Evolutionary conservation across 805 yeast genomes (phyloP).

Genomic region (Metschnikowia sp.): DNA sequence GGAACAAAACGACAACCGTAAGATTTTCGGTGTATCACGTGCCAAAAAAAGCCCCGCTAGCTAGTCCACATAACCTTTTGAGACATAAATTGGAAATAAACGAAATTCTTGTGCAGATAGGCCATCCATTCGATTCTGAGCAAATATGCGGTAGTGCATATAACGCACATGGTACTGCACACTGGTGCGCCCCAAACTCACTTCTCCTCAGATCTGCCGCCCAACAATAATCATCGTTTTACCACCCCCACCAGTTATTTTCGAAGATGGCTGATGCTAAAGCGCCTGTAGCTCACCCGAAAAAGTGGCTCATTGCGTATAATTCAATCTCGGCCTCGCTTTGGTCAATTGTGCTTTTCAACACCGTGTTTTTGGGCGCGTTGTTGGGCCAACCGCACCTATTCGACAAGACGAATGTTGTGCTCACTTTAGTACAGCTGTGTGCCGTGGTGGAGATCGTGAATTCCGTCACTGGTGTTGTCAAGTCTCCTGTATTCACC

Average conservation of each 20-base stretch:
- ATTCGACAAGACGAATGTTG: constrained; percentile 54
- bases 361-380: constrained; percentile 32
- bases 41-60: too few relatives aligned
- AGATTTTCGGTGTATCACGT: too few relatives aligned
- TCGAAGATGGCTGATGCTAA: neutral
- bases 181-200: neutral
- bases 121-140: too few relatives aligned
- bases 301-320: constrained; percentile 40
- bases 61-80: too few relatives aligned
- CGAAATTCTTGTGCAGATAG: too few relatives aligned
- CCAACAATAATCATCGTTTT: neutral
- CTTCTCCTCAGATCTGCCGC: too few relatives aligned
- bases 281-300: constrained; percentile 17
- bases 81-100: too few relatives aligned
- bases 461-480: constrained; percentile 76
- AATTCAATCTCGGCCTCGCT: constrained; percentile 41
- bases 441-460: constrained; percentile 77
- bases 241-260: neutral
- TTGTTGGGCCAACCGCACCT: constrained; percentile 62
- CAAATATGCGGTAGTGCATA: neutral
- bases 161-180: neutral
- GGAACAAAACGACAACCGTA: too few relatives aligned
- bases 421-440: constrained; percentile 68
- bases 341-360: constrained; percentile 41
- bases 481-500: constrained; percentile 79